Evolutionary conservation across 2,329 filamentous ascomycete species (phyloP).

Genomic region (Aspergillus sp.): DNA sequence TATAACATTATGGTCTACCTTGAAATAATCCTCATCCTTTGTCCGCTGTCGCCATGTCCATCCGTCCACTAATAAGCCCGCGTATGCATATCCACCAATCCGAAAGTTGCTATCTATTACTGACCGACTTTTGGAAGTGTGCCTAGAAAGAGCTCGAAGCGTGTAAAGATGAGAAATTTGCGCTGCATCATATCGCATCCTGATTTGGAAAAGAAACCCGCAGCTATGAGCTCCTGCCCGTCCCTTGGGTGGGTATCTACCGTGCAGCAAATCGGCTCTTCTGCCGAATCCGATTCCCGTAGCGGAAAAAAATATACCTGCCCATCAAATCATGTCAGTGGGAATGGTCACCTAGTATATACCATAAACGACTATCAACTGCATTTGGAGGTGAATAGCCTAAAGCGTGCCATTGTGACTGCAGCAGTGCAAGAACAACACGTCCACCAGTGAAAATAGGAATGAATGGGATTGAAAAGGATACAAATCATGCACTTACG

Average conservation of each 20-base stretch:
- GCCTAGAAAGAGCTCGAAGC: neutral
- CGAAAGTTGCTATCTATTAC: neutral
- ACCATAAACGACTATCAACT: neutral
- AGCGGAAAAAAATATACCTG: conserved; percentile 49
- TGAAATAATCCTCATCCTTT: no score
- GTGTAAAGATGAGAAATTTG: neutral
- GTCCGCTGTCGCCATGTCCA: no score
- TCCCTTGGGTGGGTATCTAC: conserved; percentile 16
- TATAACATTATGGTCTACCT: no score
- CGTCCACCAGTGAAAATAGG: neutral
- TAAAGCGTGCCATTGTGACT: conserved; percentile 7
- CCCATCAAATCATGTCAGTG: conserved; percentile 1
- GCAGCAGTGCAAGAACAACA: neutral
- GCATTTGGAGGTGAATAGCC: neutral
- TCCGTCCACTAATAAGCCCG: no score
- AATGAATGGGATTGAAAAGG: neutral
- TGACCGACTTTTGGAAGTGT: neutral
- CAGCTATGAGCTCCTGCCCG: neutral
- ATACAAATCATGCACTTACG: conserved; percentile 36
- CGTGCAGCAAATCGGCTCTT: conserved; percentile 42
- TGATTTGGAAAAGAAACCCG: neutral
- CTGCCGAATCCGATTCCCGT: conserved; percentile 44
- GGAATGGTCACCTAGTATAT: neutral
- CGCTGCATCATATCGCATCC: neutral
- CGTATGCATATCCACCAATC: no score